phyloP scores from a whole-genome alignment of 176 grass and related monocot genomes.

The Zoysia pacifica region DNA sequence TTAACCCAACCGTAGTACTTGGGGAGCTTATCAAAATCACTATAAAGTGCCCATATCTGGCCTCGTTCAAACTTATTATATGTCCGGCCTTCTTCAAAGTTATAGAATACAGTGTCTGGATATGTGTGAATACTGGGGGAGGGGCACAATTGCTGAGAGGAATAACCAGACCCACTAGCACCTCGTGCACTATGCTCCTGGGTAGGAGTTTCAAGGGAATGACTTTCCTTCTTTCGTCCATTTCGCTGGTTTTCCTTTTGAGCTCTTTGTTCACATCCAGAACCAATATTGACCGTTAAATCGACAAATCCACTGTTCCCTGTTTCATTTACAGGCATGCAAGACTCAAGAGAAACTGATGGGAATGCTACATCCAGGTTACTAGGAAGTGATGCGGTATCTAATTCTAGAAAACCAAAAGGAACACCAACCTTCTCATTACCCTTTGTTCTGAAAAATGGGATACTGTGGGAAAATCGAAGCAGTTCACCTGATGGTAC shows the following conservation, averaged over 20 bases:
- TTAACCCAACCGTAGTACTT: constrained; percentile 71
- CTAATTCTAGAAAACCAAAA: constrained; percentile 69
- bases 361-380: constrained; percentile 55
- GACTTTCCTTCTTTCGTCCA: constrained; percentile 33
- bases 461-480: constrained; percentile 72
- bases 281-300: constrained; percentile 1
- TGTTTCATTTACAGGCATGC: background rate
- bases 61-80: constrained; percentile 53
- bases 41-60: constrained; percentile 83
- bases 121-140: constrained; percentile 36
- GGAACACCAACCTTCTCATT: constrained; percentile 55
- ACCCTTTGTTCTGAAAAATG: constrained; percentile 54
- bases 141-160: constrained; percentile 6
- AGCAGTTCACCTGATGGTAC: constrained; percentile 64
- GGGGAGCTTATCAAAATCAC: constrained; percentile 66
- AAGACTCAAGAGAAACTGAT: constrained; percentile 52
- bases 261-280: constrained; percentile 19
- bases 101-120: constrained; percentile 55
- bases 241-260: constrained; percentile 22
- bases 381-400: constrained; percentile 65
- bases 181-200: constrained; percentile 2
- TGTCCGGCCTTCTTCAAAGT: constrained; percentile 52
- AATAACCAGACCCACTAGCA: background rate
- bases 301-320: background rate
- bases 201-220: constrained; percentile 22